These are phyloP conservation scores for Coemansia sp. DNA, from an alignment of 192 early-diverging fungal genomes.

Conservation along the genomic window DNA sequence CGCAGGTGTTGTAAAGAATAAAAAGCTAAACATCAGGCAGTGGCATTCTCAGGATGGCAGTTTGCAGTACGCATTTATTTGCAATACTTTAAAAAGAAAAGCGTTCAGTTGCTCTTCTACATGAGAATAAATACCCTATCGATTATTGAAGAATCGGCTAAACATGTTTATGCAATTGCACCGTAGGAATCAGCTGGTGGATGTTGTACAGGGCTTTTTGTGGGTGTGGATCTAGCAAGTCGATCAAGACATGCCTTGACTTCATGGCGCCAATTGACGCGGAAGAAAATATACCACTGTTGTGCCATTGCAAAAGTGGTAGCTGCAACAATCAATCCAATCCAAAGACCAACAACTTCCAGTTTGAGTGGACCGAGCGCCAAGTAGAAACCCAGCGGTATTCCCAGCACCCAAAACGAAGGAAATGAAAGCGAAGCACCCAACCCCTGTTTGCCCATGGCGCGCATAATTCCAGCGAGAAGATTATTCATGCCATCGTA, in stretches of 20 bases:
- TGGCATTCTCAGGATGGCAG: no score
- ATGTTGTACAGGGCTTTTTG: constrained; percentile 3
- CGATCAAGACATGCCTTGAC: constrained; percentile 34
- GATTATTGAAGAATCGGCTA: neutral
- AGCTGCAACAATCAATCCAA: constrained; percentile 35
- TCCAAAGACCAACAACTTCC: constrained; percentile 32
- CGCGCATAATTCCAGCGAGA: constrained; percentile 54
- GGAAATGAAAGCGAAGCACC: constrained; percentile 47
- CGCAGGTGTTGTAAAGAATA: no score
- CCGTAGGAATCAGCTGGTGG: constrained; percentile 4
- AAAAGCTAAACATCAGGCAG: no score
- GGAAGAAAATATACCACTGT: constrained; percentile 31
- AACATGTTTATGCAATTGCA: neutral
- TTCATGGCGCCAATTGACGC: constrained; percentile 43
- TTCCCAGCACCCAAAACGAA: constrained; percentile 47
- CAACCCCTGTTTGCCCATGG: constrained; percentile 47
- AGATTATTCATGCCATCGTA: constrained; percentile 57
- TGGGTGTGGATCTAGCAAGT: constrained; percentile 9
- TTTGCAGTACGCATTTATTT: no score
- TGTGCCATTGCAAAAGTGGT: constrained; percentile 23
- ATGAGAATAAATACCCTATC: no score
- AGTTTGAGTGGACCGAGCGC: constrained; percentile 24
- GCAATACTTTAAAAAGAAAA: no score
- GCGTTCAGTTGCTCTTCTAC: no score
- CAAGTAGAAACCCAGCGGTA: constrained; percentile 54